A percentile compares a stretch with the other conserved stretches of the same genome.
These are phyloP conservation scores for Onygenales sp. DNA, from an alignment of 2,329 filamentous ascomycete genomes.

Conservation along the genomic window DNA sequence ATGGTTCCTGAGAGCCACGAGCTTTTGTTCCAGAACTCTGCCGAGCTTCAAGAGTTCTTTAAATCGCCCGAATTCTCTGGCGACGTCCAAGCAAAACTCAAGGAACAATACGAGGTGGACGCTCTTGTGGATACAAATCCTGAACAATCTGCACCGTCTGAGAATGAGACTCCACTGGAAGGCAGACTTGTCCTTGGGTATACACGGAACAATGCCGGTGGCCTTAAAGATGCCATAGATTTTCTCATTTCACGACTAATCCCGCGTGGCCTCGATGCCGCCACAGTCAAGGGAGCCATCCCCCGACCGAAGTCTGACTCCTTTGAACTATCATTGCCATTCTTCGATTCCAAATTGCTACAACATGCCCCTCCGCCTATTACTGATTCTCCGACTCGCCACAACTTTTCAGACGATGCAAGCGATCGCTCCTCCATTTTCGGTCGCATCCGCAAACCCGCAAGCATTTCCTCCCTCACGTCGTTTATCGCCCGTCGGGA, in stretches of 20 bases:
- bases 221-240: constrained; percentile 90
- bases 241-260: constrained; percentile 81
- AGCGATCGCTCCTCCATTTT: constrained; percentile 77
- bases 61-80: constrained; percentile 70
- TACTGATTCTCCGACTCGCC: constrained; percentile 82
- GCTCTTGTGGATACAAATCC: constrained; percentile 55
- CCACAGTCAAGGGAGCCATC: constrained; percentile 84
- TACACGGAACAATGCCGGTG: constrained; percentile 93
- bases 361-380: constrained; percentile 80
- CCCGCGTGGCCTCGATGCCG: constrained; percentile 77
- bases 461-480: constrained; percentile 86
- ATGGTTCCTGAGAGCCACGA: constrained; percentile 98
- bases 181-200: constrained; percentile 63
- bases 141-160: constrained; percentile 23
- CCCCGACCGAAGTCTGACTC: constrained; percentile 98
- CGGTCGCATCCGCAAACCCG: constrained; percentile 86
- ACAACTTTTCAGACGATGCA: constrained; percentile 71
- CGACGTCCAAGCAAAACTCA: constrained; percentile 74
- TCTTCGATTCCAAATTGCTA: constrained; percentile 92
- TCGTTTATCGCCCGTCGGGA: constrained; percentile 98
- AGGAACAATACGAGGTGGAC: constrained; percentile 85
- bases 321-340: constrained; percentile 92
- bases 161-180: constrained; percentile 38
- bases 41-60: constrained; percentile 70
- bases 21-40: constrained; percentile 67